Base-by-base conservation (phyloP, 192 early-diverging fungal genomes). In the Coemansia sp. region DNA sequence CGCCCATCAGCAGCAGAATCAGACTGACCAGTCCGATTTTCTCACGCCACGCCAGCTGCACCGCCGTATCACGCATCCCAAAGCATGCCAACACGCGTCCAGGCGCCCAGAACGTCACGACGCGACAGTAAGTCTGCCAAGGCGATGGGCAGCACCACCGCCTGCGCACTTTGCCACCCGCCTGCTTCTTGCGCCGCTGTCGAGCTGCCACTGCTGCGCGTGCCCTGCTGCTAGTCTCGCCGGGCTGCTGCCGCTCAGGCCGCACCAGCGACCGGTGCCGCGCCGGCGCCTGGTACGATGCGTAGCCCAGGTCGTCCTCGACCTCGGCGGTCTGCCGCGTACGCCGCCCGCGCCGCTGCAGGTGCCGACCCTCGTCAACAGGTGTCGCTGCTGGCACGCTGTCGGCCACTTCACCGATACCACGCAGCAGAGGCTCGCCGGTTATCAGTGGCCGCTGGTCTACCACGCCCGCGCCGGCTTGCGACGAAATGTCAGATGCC, bases 1-100 rank as follows among this genome's bases (percentile, higher is more conserved):
- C 95, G 65, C 39, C 95, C 60, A 71, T 68, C 56, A 90, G 90
- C 66, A 92, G 82, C 22, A 88, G 76, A 35, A 96, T 93, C 58
- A 98, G 74, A 56, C 90, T 65, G 66, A 92, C 94, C 19, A 99
- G 83, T 4, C 95, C 91, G 5, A 96, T 84, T 69, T 99, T 98
- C 70, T 99, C 97, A 54, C 97, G 86, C 97, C 97, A 99, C 11
- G 97, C 97, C 79, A 92, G 85, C 39, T 86, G 90, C 56, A 92
- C 83, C 34, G 64, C 78, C 11, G 57, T 39, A 35, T 83, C 76
- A 19, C 73, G 63, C 67, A 90, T 87, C 5, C 90, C 90, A 37
- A 68, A 83, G 66, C 75, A 80, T 60, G 65, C 61, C 18, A 86
- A 70, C 15, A 85, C 64, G n/a, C 79, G 69, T 0, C 74, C 63